Evolutionary conservation across 164 flowering plant species (phyloP).

Genomic region (Annona squamosa): DNA sequence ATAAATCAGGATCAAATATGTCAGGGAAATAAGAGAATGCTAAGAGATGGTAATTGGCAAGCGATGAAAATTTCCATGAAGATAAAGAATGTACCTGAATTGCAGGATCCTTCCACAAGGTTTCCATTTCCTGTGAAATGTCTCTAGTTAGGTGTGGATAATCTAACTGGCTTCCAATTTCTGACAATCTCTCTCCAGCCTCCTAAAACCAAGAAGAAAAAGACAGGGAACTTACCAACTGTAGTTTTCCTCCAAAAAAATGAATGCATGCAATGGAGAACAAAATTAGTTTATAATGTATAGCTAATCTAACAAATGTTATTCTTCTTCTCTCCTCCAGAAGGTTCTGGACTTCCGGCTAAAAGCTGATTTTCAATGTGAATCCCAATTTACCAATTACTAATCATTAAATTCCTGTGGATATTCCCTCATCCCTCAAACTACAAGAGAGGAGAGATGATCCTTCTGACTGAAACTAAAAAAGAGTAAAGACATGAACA

Average conservation of each 20-base stretch:
- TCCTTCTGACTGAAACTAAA: too few relatives aligned
- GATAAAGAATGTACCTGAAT: constrained; percentile 58
- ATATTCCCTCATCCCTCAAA: too few relatives aligned
- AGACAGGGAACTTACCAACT: background rate
- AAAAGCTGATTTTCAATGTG: too few relatives aligned
- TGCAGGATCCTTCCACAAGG: constrained; percentile 83
- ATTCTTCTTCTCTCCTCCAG: too few relatives aligned
- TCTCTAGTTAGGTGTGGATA: constrained; percentile 76
- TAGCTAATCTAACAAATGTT: too few relatives aligned
- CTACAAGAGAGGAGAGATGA: too few relatives aligned
- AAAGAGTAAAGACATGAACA: too few relatives aligned
- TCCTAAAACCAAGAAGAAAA: constrained; percentile 33
- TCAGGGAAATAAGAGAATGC: background rate
- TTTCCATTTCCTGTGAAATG: constrained; percentile 73
- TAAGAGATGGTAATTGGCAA: background rate
- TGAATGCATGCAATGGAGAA: background rate
- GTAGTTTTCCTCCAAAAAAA: constrained; percentile 1
- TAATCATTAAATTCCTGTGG: too few relatives aligned
- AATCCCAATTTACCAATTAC: too few relatives aligned
- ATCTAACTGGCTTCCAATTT: constrained; percentile 74
- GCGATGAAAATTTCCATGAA: background rate
- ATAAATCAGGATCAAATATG: too few relatives aligned
- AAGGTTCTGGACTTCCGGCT: too few relatives aligned
- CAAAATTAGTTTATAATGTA: too few relatives aligned
- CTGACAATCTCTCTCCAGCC: constrained; percentile 81